phyloP scores from a whole-genome alignment of 495 filamentous ascomycete genomes.

The Parachaetomium inaequale region DNA sequence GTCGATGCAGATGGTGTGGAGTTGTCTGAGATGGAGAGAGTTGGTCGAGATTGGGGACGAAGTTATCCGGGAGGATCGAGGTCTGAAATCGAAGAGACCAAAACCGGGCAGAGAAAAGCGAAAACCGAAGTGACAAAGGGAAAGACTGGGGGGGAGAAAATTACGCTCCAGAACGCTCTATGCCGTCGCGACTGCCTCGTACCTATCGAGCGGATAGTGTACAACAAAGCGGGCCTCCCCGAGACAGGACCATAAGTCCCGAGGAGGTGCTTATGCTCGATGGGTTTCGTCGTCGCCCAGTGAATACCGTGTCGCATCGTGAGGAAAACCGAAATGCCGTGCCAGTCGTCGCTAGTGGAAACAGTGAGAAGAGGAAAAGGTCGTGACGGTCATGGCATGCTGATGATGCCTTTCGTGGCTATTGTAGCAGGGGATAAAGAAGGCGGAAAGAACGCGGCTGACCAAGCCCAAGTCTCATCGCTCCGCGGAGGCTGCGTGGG shows the following conservation, averaged over 20 bases:
- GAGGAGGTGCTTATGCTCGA: slow-evolving; percentile 27
- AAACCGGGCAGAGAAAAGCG: neutral
- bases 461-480: slow-evolving; percentile 23
- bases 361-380: slow-evolving; percentile 28
- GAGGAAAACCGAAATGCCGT: slow-evolving; percentile 25
- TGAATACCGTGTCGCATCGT: slow-evolving; percentile 23
- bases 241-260: slow-evolving; percentile 15
- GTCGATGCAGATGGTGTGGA: neutral
- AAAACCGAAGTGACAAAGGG: neutral
- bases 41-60: neutral
- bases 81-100: slow-evolving; percentile 5
- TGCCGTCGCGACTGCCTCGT: slow-evolving; percentile 20
- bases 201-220: slow-evolving; percentile 37
- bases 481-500: neutral
- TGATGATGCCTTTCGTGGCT: slow-evolving; percentile 29
- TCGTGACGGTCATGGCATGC: slow-evolving; percentile 34
- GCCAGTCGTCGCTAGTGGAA: slow-evolving; percentile 32
- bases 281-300: slow-evolving; percentile 23
- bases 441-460: slow-evolving; percentile 32
- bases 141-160: slow-evolving; percentile 10
- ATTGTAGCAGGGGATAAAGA: slow-evolving; percentile 32
- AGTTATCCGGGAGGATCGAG: slow-evolving; percentile 5
- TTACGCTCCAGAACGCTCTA: slow-evolving; percentile 22
- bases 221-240: slow-evolving; percentile 34
- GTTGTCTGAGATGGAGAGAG: neutral